A percentile compares a stretch with the other conserved stretches of the same genome.
phyloP scores from a whole-genome alignment of 768 basidiomycete genomes.

The Suillus clintonianus region DNA sequence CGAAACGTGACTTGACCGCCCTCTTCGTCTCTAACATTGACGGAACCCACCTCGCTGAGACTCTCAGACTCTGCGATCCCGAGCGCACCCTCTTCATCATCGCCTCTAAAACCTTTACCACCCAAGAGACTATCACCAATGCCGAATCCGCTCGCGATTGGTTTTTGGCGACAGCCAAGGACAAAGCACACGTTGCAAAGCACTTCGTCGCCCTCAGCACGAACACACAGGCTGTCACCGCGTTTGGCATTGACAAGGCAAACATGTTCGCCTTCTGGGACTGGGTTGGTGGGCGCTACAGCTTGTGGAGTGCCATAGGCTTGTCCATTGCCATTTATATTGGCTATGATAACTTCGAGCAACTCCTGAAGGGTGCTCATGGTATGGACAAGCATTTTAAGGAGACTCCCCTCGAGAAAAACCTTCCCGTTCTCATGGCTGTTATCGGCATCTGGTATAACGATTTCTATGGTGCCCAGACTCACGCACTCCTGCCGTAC shows the following conservation, averaged over 20 bases:
- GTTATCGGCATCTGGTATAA: slow-evolving; percentile 97
- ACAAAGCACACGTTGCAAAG: no score
- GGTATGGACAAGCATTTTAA: slow-evolving; percentile 98
- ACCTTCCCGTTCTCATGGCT: slow-evolving; percentile 90
- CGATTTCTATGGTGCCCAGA: slow-evolving; percentile 97
- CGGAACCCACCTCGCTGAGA: no score
- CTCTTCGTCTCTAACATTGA: slow-evolving; percentile 98
- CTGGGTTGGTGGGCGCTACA: slow-evolving; percentile 99
- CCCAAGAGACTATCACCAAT: no score
- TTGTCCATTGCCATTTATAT: slow-evolving; percentile 91
- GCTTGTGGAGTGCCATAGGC: slow-evolving; percentile 97
- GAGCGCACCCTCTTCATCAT: no score
- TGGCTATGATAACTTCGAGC: slow-evolving; percentile 92
- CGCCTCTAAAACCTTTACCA: no score
- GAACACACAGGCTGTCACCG: no score
- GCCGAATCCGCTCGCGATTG: no score
- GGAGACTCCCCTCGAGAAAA: slow-evolving; percentile 81
- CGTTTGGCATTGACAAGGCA: no score
- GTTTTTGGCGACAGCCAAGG: no score
- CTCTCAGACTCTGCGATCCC: no score
- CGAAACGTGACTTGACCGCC: slow-evolving; percentile 82
- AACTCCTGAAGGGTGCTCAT: slow-evolving; percentile 89
- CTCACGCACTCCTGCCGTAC: slow-evolving; percentile 92
- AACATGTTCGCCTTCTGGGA: slow-evolving; percentile 99
- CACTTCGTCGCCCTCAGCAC: no score